These are phyloP conservation scores for Scheffersomyces lignosus DNA, from an alignment of 805 yeast species.

Conservation along the genomic window DNA sequence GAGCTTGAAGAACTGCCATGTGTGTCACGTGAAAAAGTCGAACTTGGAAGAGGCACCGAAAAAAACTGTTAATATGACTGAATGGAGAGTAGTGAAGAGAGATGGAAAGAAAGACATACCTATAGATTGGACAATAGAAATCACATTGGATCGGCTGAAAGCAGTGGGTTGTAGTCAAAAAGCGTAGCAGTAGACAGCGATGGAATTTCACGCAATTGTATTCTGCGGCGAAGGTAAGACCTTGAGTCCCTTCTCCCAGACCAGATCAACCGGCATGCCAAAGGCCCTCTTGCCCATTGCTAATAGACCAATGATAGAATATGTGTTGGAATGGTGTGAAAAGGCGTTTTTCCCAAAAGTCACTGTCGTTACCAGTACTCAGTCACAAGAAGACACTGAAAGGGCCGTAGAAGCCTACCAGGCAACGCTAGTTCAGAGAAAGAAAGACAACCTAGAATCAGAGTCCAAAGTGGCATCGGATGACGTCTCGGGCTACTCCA, in stretches of 20 bases:
- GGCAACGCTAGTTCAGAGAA: conserved; percentile 29
- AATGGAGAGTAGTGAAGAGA: no score
- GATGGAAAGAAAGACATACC: no score
- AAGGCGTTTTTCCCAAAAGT: conserved; percentile 74
- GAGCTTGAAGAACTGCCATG: no score
- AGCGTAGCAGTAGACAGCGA: no score
- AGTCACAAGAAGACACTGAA: conserved; percentile 47
- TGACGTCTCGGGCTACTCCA: conserved; percentile 14
- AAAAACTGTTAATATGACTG: no score
- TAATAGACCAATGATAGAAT: conserved; percentile 82
- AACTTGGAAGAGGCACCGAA: no score
- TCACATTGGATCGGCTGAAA: no score
- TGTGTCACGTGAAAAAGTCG: no score
- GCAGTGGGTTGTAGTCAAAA: no score
- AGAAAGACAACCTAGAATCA: conserved; percentile 10
- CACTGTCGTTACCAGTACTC: conserved; percentile 58
- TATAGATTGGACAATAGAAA: no score
- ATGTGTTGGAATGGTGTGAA: conserved; percentile 92
- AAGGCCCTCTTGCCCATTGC: conserved; percentile 91
- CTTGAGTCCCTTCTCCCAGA: conserved; percentile 69
- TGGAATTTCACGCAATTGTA: conserved; percentile 92
- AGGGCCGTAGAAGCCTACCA: conserved; percentile 51
- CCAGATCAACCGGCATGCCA: conserved; percentile 62
- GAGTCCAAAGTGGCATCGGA: conserved; percentile 13
- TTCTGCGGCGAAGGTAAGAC: conserved; percentile 83